A percentile compares a stretch with the other conserved stretches of the same genome.
Conservation (phyloP, 2,329 filamentous ascomycete species). For the Calonectria hawksworthii region DNA sequence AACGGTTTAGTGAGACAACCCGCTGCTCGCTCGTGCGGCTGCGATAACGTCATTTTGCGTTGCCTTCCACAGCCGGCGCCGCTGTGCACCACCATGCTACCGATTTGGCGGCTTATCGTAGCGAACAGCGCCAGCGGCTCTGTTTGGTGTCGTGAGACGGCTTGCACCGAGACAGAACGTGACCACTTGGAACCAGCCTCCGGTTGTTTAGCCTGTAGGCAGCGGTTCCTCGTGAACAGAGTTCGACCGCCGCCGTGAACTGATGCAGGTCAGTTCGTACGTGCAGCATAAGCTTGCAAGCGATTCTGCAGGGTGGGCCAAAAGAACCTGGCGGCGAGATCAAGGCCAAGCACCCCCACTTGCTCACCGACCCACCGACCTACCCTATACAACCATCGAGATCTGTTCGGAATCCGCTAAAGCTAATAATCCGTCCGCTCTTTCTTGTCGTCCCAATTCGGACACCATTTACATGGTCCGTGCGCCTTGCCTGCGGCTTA, state of each 20-base stretch:
- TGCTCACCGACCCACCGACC: not conserved
- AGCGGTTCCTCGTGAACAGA: not conserved
- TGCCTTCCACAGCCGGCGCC: not conserved
- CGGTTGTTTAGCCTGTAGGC: not conserved
- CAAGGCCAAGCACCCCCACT: not conserved
- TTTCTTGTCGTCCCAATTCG: conserved; percentile 4
- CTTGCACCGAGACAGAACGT: not conserved
- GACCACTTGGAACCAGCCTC: not conserved
- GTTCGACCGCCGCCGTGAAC: not conserved
- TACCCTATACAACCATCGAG: conserved; percentile 33
- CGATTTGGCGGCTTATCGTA: not conserved
- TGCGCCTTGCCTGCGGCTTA: conserved; percentile 46
- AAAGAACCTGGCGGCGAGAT: not conserved
- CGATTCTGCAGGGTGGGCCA: not conserved
- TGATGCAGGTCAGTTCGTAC: conserved; percentile 1
- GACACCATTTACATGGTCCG: conserved; percentile 38
- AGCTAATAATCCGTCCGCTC: conserved; percentile 35
- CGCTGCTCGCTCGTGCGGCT: conserved; percentile 39
- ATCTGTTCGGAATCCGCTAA: conserved; percentile 31
- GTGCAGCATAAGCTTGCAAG: not conserved
- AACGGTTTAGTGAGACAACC: conserved; percentile 38
- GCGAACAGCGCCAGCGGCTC: not conserved
- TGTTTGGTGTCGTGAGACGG: not conserved
- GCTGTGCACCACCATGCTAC: not conserved
- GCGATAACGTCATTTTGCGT: conserved; percentile 43